Base-by-base conservation (phyloP, 2,329 filamentous ascomycete genomes). In the Trichoderma koningiopsis region DNA sequence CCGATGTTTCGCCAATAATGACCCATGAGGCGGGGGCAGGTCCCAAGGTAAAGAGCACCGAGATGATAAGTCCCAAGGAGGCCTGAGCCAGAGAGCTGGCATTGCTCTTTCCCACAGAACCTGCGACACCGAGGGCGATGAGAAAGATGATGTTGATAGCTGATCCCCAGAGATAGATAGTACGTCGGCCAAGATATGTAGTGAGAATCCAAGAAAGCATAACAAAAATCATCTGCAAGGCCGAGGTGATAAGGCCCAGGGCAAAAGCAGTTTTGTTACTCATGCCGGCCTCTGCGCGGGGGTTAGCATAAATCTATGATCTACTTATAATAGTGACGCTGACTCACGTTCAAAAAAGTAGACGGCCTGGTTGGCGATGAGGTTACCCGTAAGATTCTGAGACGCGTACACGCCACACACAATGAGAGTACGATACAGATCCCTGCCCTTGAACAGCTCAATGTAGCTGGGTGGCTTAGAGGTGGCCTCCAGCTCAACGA, bases 141-240 rank as follows among this genome's bases (percentile, higher is more conserved):
- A 60, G 58, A 16, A 60, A 60, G 24, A 60, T 47, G 24, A 60
- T 37, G 14, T 60, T 60, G 27, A 60, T 60, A 60, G 58, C 58
- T 1, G 58, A 60, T 1, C 58, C 58, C 58, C 58, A 60, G 37
- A 60, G 58, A 29, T 60, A 60, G 10, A 60, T 60, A 16, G 58
- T 60, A 14, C 58, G 58, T 31, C 58, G 58, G 24, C 58, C 58
- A 60, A 60, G 14, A 14, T 60, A 60, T 8, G 58, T 60, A 6
- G 58, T 60, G 58, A 60, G 58, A 22, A 60, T 60, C 58, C 58
- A 60, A 60, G 58, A 60, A 24, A 60, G 58, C 58, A 60, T 60
- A 31, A 60, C 58, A 60, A 60, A 60, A 27, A 60, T 60, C 58
- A 60, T 60, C 37, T 60, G 58, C 14, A 60, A 47, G 16, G 58